Base-by-base conservation (phyloP, 441 rosid genomes). In the Capsella rubella region DNA sequence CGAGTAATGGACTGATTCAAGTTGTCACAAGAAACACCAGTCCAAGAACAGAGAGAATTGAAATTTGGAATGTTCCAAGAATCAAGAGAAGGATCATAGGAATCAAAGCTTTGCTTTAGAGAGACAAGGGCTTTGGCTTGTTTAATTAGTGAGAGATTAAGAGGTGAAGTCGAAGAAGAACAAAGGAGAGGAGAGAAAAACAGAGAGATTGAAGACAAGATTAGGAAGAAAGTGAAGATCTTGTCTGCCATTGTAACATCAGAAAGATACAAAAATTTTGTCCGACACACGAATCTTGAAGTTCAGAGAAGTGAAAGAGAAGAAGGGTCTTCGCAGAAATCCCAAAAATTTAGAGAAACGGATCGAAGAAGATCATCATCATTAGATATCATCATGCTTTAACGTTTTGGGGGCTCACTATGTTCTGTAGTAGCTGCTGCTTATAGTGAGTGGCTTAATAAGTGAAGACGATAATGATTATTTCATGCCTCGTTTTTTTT, bases 11-110 rank as follows among this genome's bases (percentile, higher is more conserved):
- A 82, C 47, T 80, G 78, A 16, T 83, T 88, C 12, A 16, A 59
- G 65, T 3, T 29, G 79, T 83, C 84, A 59, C 98, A 93, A 9
- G 67, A 64, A 65, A 91, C 84, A 9, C 93, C 89, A 1, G 82
- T 64, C 98, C 98, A 91, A 42, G 89, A 78, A 77, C 97, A 91
- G 3, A 89, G 81, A n/a, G 81, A 77, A 42, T 32, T 78, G 85
- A 83, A 79, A 77, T 85, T 82, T 4, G 90, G 84, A 28, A 77
- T 63, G 57, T 86, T 85, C 97, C 98, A 93, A 12, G 79, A 51
- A 68, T 68, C 59, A 1, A 93, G 86, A 49, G 86, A 79, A 60
- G 89, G 84, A 67, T 84, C 80, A 63, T 79, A 85, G 54, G 87
- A 78, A 6, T 64, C 70, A 59, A 93, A 88, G 27, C 80, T 78